A percentile compares a stretch with the other conserved stretches of the same genome.
These are phyloP conservation scores for Juncus effusus DNA, from an alignment of 176 grass and related monocot species.

Conservation along the genomic window DNA sequence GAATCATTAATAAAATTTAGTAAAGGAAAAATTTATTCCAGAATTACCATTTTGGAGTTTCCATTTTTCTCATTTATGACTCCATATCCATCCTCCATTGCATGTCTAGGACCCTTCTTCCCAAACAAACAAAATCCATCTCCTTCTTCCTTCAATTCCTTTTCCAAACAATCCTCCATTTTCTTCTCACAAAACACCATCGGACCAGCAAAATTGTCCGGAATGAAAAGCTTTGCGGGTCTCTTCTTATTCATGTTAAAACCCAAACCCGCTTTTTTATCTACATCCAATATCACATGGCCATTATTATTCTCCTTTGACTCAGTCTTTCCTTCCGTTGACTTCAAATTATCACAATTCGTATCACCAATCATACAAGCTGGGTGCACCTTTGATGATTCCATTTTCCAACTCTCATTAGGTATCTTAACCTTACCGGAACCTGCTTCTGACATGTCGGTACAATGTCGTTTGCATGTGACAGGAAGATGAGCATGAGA, in stretches of 20 bases:
- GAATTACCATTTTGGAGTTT: constrained; percentile 48
- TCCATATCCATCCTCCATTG: constrained; percentile 73
- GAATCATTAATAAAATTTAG: neutral
- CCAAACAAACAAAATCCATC: constrained; percentile 49
- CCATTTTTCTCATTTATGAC: constrained; percentile 28
- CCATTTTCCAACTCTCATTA: neutral
- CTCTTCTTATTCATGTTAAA: constrained; percentile 38
- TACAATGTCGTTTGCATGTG: constrained; percentile 8
- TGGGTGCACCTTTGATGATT: neutral
- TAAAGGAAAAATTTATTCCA: neutral
- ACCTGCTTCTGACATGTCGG: neutral
- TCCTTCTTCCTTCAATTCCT: constrained; percentile 38
- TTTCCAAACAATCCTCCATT: constrained; percentile 22
- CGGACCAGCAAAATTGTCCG: constrained; percentile 22
- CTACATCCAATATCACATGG: neutral
- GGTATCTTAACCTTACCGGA: neutral
- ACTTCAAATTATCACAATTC: neutral
- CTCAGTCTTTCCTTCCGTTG: neutral
- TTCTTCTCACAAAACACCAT: constrained; percentile 23
- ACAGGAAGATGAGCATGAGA: constrained; percentile 11
- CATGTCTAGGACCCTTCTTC: constrained; percentile 48
- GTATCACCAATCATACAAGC: neutral
- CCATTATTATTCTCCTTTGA: constrained; percentile 16
- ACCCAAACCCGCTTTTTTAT: neutral
- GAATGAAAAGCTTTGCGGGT: constrained; percentile 54